Evolutionary conservation across 306 rosid genomes (phyloP).

Genomic region (Cucumis sativus): DNA sequence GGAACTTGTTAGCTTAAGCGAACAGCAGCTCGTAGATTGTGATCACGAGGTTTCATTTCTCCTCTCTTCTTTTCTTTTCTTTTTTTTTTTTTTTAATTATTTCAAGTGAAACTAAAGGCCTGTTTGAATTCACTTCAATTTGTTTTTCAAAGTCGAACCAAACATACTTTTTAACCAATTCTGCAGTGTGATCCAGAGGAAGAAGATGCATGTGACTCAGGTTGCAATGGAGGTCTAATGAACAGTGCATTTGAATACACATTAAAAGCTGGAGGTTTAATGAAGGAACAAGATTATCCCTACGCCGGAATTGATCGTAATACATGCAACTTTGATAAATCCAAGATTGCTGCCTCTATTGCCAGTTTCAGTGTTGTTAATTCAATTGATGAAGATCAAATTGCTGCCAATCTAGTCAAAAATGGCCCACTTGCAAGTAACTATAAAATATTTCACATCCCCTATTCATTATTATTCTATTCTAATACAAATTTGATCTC

Average conservation of each 20-base stretch:
- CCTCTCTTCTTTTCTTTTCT: no score
- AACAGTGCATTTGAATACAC: slow-evolving; percentile 93
- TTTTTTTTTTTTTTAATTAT: background rate
- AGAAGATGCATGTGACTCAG: slow-evolving; percentile 65
- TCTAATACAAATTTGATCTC: no score
- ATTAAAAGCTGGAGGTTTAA: slow-evolving; percentile 76
- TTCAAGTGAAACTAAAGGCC: no score
- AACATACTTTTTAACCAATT: background rate
- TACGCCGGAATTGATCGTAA: slow-evolving; percentile 60
- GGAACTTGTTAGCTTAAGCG: slow-evolving; percentile 83
- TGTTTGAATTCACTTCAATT: no score
- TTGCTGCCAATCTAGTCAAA: slow-evolving; percentile 81
- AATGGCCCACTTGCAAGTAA: slow-evolving; percentile 93
- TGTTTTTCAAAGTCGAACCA: no score
- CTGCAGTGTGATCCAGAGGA: slow-evolving; percentile 93
- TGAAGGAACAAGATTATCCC: slow-evolving; percentile 88
- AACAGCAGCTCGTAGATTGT: slow-evolving; percentile 94
- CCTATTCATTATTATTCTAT: no score
- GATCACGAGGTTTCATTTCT: slow-evolving; percentile 65
- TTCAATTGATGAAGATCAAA: slow-evolving; percentile 77
- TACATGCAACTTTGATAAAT: slow-evolving; percentile 65
- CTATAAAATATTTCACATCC: no score
- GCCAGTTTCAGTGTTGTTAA: slow-evolving; percentile 71
- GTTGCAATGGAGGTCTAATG: slow-evolving; percentile 98
- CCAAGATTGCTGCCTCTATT: slow-evolving; percentile 75